phyloP scores from a whole-genome alignment of 1,284 basidiomycete genomes.

The Tylopilus sp. region DNA sequence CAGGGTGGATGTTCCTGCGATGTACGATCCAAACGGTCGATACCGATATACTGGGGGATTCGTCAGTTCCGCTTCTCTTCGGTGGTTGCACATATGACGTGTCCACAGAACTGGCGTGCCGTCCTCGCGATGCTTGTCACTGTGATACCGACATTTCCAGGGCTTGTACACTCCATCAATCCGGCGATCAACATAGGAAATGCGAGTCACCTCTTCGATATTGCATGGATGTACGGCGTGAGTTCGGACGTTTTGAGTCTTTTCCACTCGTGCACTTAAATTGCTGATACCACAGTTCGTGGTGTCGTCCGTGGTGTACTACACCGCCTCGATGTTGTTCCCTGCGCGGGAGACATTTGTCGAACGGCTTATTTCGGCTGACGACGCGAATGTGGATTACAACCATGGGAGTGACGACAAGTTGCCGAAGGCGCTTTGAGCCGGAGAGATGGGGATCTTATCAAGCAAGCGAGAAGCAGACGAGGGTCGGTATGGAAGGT shows the following conservation, averaged over 20 bases:
- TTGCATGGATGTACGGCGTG: constrained; percentile 73
- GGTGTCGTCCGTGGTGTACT: constrained; percentile 46
- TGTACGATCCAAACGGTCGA: constrained; percentile 66
- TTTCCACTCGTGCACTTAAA: constrained; percentile 16
- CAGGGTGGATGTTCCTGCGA: constrained; percentile 65
- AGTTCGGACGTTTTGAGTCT: constrained; percentile 21
- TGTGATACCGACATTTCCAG: constrained; percentile 66
- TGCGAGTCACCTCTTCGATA: constrained; percentile 53
- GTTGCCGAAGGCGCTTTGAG: neutral
- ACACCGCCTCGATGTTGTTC: constrained; percentile 50
- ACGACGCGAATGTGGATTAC: constrained; percentile 13
- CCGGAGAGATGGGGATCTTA: neutral
- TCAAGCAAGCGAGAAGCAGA: neutral
- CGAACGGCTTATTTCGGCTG: constrained; percentile 40
- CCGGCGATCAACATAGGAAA: constrained; percentile 51
- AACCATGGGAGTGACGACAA: neutral
- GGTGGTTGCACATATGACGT: constrained; percentile 7
- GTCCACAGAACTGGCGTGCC: constrained; percentile 67
- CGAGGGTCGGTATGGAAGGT: neutral
- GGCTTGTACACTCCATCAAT: constrained; percentile 66
- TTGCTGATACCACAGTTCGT: constrained; percentile 34
- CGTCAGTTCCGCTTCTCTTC: constrained; percentile 38
- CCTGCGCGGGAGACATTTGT: constrained; percentile 60
- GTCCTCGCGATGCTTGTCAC: constrained; percentile 55
- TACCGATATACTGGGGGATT: constrained; percentile 64